These are phyloP conservation scores for Phytophthora pinifolia DNA, from an alignment of 352 stramenopile species.

Conservation along the genomic window DNA sequence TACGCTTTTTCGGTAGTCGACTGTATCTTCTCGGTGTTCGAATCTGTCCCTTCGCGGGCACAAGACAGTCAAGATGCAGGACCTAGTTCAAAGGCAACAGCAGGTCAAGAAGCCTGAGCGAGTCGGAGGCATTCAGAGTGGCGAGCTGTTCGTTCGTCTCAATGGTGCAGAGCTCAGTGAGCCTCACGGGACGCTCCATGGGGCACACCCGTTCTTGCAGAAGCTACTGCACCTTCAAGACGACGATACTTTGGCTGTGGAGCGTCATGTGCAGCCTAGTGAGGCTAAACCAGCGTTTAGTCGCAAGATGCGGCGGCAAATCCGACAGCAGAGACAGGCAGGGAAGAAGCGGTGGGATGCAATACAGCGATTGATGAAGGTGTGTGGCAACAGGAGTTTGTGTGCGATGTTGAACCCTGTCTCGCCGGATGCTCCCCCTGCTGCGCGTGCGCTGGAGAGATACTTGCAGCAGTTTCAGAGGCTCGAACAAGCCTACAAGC, in stretches of 20 bases:
- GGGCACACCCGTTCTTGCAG: slow-evolving; percentile 30
- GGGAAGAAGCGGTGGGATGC: slow-evolving; percentile 11
- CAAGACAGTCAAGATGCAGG: background rate
- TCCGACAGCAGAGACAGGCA: slow-evolving; percentile 8
- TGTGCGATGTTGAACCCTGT: background rate
- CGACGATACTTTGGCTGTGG: slow-evolving; percentile 1
- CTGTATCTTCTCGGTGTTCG: slow-evolving; percentile 21
- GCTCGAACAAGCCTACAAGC: slow-evolving; percentile 33
- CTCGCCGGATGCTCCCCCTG: background rate
- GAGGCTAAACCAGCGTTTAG: slow-evolving; percentile 29
- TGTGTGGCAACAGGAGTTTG: background rate
- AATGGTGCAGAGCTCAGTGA: slow-evolving; percentile 19
- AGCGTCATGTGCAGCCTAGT: slow-evolving; percentile 23
- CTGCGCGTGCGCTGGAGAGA: slow-evolving; percentile 10
- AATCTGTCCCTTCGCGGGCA: slow-evolving; percentile 10
- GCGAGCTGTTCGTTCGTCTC: slow-evolving; percentile 50
- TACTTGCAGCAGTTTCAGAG: slow-evolving; percentile 30
- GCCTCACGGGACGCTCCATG: slow-evolving; percentile 27
- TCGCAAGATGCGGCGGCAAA: slow-evolving; percentile 15
- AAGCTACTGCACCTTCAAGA: slow-evolving; percentile 28
- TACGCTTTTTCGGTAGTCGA: slow-evolving; percentile 18
- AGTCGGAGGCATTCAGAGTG: slow-evolving; percentile 34
- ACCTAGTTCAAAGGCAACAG: slow-evolving; percentile 1
- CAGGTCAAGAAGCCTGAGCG: slow-evolving; percentile 5
- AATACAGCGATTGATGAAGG: slow-evolving; percentile 3